phyloP scores from a whole-genome alignment of 1,139 yeast species.

The Eremothecium sinecaudum region DNA sequence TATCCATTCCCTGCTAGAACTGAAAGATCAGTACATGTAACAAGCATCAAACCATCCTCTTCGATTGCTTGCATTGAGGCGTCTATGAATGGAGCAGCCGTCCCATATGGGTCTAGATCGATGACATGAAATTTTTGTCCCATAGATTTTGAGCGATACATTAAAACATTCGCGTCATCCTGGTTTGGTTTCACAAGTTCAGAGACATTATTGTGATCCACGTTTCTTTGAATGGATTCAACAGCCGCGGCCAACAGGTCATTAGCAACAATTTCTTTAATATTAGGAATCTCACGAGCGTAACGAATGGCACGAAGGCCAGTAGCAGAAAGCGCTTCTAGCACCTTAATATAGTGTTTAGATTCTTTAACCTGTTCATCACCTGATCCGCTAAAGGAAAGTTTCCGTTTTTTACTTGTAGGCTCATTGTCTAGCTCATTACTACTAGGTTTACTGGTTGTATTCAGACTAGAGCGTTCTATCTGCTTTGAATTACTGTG shows the following conservation, averaged over 20 bases:
- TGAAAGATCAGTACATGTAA: conserved; percentile 94
- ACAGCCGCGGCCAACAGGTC: conserved; percentile 85
- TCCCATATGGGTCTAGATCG: conserved; percentile 95
- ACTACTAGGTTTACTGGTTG: conserved; percentile 21
- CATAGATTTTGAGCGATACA: conserved; percentile 46
- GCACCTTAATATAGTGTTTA: conserved; percentile 47
- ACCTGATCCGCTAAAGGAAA: conserved; percentile 12
- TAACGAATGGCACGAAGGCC: conserved; percentile 91
- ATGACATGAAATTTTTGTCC: conserved; percentile 61
- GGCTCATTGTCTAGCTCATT: conserved; percentile 9
- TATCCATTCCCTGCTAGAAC: conserved; percentile 93
- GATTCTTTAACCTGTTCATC: conserved; percentile 8
- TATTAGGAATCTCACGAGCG: conserved; percentile 77
- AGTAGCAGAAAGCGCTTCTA: conserved; percentile 91
- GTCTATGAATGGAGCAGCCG: conserved; percentile 91
- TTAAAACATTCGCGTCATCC: conserved; percentile 81
- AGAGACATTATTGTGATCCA: conserved; percentile 51
- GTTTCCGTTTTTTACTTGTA: conserved; percentile 21
- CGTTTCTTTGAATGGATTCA: conserved; percentile 63
- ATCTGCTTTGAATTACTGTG: conserved; percentile 27
- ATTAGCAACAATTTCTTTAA: conserved; percentile 69
- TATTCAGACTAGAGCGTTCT: background rate
- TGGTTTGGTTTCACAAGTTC: conserved; percentile 52
- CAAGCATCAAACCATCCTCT: conserved; percentile 75
- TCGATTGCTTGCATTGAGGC: conserved; percentile 73